A percentile compares a stretch with the other conserved stretches of the same genome.
Evolutionary conservation across 306 rosid species (phyloP).

Genomic region (Glycine latifolia): DNA sequence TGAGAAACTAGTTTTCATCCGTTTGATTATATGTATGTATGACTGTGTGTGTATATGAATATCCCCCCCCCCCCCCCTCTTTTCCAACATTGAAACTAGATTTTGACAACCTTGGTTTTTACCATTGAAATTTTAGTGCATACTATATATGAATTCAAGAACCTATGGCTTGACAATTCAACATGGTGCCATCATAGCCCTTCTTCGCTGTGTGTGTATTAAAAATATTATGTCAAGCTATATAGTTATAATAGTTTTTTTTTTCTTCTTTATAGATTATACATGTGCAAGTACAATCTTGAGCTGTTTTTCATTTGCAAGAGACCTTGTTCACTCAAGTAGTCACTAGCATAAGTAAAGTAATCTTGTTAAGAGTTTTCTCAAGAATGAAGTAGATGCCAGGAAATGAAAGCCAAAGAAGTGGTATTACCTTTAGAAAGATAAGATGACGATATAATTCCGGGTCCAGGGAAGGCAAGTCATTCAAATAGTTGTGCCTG

Average conservation of each 20-base stretch:
- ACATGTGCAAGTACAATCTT: not conserved
- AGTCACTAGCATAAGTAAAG: not conserved
- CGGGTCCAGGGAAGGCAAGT: constrained; percentile 95
- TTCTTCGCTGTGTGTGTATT: not conserved
- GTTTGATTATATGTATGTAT: too few species aligned
- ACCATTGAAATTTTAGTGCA: not conserved
- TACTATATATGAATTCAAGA: not conserved
- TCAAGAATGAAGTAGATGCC: constrained; percentile 34
- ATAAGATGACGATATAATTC: constrained; percentile 97
- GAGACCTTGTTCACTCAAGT: not conserved
- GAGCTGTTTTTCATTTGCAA: not conserved
- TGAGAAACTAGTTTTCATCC: too few species aligned
- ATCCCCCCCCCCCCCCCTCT: too few species aligned
- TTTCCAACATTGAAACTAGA: too few species aligned
- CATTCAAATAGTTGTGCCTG: constrained; percentile 97
- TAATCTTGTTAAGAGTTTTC: not conserved
- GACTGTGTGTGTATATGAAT: too few species aligned
- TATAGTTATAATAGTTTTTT: not conserved
- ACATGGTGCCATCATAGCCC: not conserved
- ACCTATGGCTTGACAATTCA: constrained; percentile 3
- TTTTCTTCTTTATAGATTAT: not conserved
- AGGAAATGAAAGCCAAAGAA: constrained; percentile 39
- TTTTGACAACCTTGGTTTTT: not conserved
- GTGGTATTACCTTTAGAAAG: constrained; percentile 78
- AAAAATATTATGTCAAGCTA: not conserved